Percentiles rank a stretch among this genome's conserved stretches.
These are phyloP conservation scores for Eugenia klotzschiana DNA, from an alignment of 441 rosid genomes.

Conservation along the genomic window DNA sequence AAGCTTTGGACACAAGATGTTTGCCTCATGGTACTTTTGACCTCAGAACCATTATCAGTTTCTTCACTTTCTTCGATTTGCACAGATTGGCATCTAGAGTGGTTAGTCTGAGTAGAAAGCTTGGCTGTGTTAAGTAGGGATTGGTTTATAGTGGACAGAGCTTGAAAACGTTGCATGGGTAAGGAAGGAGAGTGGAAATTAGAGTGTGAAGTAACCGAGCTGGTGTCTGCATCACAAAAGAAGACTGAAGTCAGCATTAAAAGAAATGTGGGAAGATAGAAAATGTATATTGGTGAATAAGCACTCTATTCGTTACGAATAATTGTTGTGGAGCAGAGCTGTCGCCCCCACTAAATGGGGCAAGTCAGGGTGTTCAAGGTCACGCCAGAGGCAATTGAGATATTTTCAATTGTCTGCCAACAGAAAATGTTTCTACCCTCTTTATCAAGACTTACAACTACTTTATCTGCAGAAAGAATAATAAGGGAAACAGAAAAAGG, in stretches of 20 bases:
- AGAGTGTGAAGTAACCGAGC: conserved; percentile 16
- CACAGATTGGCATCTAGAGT: conserved; percentile 23
- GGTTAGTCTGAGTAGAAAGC: conserved; percentile 16
- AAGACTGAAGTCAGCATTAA: neutral
- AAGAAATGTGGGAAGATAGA: neutral
- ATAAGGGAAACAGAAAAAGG: neutral
- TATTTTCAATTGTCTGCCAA: neutral
- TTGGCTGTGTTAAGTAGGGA: conserved; percentile 12
- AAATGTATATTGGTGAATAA: neutral
- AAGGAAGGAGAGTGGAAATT: conserved; percentile 23
- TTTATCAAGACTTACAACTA: neutral
- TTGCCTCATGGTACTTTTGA: conserved; percentile 19
- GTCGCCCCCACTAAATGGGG: neutral
- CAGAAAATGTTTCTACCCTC: neutral
- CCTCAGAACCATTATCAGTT: conserved; percentile 17
- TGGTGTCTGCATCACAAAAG: conserved; percentile 15
- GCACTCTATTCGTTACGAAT: neutral
- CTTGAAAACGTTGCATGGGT: conserved; percentile 32
- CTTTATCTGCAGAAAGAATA: neutral
- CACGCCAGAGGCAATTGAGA: neutral
- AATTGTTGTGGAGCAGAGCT: neutral
- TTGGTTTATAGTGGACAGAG: conserved; percentile 29
- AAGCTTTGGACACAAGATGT: conserved; percentile 34
- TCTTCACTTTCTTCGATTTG: conserved; percentile 25
- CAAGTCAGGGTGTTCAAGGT: neutral